Base-by-base conservation (phyloP, 106 monocot species). In the Xerophyta viscosa region DNA sequence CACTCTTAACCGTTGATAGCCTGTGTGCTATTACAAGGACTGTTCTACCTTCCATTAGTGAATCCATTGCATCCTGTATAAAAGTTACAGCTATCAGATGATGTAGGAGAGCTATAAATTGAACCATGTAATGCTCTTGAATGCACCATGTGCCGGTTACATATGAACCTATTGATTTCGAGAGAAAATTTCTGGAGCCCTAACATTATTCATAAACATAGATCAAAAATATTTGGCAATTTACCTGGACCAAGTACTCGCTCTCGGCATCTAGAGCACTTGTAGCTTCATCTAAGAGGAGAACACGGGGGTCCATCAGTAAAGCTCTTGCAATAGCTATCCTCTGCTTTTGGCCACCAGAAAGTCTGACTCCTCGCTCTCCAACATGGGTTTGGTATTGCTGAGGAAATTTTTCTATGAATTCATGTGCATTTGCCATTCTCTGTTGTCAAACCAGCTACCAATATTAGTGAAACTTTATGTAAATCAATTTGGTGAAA, bases 391-490 rank as follows among this genome's bases (percentile, higher is more conserved):
- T 80, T 73, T 98, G 79, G 49, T 86, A 98, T 37, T 98, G 66
- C 1, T 98, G 90, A 0, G 98, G 86, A 59, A 98, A 98, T 30
- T 83, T 82, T 11, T 73, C 74, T 52, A 98, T 64, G 49, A 98
- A 98, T 57, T 90, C 86, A 50, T 90, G 89, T 0, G 98, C 98
- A 71, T 98, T 98, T 45, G 98, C 98, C 90, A 98, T 98, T 83
- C 70, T 98, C 98, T 98, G 82, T 36, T 41, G 22, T 29, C 52
- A 13, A 28, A 30, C 25, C 48, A 37, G 39, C 24, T 6, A 54
- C 0, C 0, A 25, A 23, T 25, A 47, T 21, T 24, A 58, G 18
- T 8, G 26, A 15, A 15, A 39, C 1, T 12, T 2, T 10, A 18
- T 46, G 19, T 17, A 19, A 46, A 2, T 7, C n/a, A n/a, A n/a